These are phyloP conservation scores for Madurella mycetomatis DNA, from an alignment of 2,329 filamentous ascomycete species.

Conservation along the genomic window DNA sequence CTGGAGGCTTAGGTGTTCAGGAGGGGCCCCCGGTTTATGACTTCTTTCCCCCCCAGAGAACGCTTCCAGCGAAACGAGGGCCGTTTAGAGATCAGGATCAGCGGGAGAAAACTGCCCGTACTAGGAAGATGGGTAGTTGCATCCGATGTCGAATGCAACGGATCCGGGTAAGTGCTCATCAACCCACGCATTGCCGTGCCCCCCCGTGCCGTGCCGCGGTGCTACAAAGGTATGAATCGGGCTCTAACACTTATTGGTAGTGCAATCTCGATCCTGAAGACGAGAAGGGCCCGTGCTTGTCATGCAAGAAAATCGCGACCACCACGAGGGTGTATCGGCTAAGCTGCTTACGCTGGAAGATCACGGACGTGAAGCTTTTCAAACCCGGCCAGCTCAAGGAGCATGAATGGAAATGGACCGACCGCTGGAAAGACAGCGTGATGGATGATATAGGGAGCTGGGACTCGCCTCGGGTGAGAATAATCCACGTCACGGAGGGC, in stretches of 20 bases:
- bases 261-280: constrained; percentile 49
- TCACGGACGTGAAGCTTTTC: constrained; percentile 54
- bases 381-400: constrained; percentile 56
- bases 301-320: constrained; percentile 49
- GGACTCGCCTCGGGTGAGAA: constrained; percentile 48
- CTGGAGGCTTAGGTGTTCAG: constrained; percentile 13
- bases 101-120: constrained; percentile 52
- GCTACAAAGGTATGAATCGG: background rate
- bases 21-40: constrained; percentile 26
- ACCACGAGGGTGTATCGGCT: constrained; percentile 47
- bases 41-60: constrained; percentile 33
- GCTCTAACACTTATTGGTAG: constrained; percentile 31
- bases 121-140: constrained; percentile 55
- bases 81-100: constrained; percentile 51
- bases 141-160: constrained; percentile 59
- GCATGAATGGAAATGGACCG: constrained; percentile 60
- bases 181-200: background rate
- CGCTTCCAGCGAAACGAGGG: constrained; percentile 41
- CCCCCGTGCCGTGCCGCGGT: too few relatives aligned
- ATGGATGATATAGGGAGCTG: constrained; percentile 53
- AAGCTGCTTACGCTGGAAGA: constrained; percentile 57
- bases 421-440: constrained; percentile 52
- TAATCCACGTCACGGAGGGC: constrained; percentile 50
- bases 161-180: constrained; percentile 48
- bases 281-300: constrained; percentile 46